A percentile compares a stretch with the other conserved stretches of the same genome.
These are phyloP conservation scores for Nannizzia gypsea DNA, from an alignment of 2,329 filamentous ascomycete species.

Conservation along the genomic window DNA sequence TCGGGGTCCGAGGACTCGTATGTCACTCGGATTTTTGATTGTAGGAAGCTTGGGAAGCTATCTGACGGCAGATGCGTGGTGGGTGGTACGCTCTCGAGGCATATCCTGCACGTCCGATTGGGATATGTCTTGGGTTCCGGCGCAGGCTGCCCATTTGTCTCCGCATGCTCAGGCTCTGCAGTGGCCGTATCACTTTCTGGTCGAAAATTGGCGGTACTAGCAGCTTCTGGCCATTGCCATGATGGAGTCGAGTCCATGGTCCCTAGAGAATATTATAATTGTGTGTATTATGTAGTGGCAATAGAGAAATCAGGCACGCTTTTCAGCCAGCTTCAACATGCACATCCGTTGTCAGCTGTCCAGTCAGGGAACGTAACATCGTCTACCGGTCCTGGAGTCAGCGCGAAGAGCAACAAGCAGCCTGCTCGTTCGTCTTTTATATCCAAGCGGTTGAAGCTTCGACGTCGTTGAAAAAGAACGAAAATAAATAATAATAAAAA, in stretches of 20 bases:
- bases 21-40: constrained; percentile 45
- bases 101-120: constrained; percentile 75
- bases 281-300: neutral
- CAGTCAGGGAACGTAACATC: neutral
- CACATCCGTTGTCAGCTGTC: neutral
- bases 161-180: constrained; percentile 11
- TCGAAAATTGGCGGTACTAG: neutral
- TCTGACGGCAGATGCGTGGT: constrained; percentile 47
- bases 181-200: neutral
- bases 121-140: constrained; percentile 43
- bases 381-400: neutral
- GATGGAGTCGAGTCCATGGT: neutral
- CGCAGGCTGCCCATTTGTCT: constrained; percentile 18
- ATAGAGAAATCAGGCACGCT: constrained; percentile 11
- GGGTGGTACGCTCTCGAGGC: constrained; percentile 59
- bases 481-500: constrained; percentile 5
- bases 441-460: no score
- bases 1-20: constrained; percentile 66
- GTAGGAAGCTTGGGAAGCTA: constrained; percentile 45
- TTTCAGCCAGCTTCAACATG: neutral
- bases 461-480: neutral
- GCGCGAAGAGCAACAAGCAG: neutral
- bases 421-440: neutral
- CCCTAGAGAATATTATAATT: neutral
- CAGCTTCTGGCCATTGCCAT: neutral